Conservation (phyloP, 2,329 filamentous ascomycete genomes). For the Chrysoporthe cubensis region DNA sequence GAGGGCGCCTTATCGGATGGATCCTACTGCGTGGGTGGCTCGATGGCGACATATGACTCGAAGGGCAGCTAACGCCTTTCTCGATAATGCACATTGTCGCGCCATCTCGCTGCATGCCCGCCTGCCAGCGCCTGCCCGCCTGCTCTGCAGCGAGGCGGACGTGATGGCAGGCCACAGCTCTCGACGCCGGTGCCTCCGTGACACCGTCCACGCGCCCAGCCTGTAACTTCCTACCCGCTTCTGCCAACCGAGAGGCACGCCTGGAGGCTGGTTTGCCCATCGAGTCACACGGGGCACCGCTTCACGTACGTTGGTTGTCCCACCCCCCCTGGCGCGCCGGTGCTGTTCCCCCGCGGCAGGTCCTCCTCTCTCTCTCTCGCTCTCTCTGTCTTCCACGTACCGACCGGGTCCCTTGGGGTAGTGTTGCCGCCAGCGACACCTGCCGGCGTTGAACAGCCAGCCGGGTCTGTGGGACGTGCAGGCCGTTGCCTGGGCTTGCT, state of each 20-base stretch:
- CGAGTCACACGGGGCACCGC: not conserved
- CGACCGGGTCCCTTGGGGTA: not conserved
- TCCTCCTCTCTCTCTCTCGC: not conserved
- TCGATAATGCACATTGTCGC: not conserved
- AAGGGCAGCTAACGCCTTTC: no score
- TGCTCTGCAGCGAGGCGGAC: no score
- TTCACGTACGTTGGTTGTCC: not conserved
- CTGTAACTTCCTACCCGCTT: not conserved
- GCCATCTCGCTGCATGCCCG: not conserved
- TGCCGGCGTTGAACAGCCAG: constrained; percentile 10
- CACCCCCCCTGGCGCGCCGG: not conserved
- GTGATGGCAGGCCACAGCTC: not conserved
- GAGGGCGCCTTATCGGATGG: not conserved
- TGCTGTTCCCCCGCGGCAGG: not conserved
- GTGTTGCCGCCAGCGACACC: not conserved
- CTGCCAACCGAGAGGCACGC: not conserved
- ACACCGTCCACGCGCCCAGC: not conserved
- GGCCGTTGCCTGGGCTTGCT: constrained; percentile 19
- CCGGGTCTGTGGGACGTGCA: constrained; percentile 21
- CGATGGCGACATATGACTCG: not conserved
- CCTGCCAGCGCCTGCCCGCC: no score
- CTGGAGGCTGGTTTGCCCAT: not conserved
- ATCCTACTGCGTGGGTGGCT: not conserved
- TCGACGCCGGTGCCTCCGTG: not conserved
- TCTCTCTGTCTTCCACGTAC: not conserved